Base-by-base conservation (phyloP, 148 eudicot genomes). In the Fagopyrum homotropicum region DNA sequence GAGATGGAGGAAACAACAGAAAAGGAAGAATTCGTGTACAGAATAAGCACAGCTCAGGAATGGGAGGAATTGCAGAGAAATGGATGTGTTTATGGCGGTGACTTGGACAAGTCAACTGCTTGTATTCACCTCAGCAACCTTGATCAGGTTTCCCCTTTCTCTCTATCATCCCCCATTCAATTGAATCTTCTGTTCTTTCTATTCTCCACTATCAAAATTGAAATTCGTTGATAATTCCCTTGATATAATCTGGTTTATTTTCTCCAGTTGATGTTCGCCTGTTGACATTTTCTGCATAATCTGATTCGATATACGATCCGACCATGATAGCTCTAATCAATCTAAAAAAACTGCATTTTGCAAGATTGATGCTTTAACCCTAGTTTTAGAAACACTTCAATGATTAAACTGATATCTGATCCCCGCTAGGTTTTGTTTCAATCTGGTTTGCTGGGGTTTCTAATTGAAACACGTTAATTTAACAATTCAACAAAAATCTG, bases 111-210 rank as follows among this genome's bases (percentile, higher is more conserved):
- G 14, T 82, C 92, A 46, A 86, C 91, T 46, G 84, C 84, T 56
- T 95, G 80, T 82, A 82, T 95, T 77, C 98, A 95, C 76, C 92
- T 95, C 74, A 92, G 97, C 85, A 88, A 47, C 45, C 96, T 92
- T 71, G 48, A 75, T 80, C 97, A 95, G 97, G 98, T 92, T 4
- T 8, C 48, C 1, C 16, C 16, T 30, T 7, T 1, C 26, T 56
- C 66, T 71, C 19, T 72, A 61, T 4, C n/a, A 43, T 50, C 47
- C 71, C 4, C 47, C 40, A 35, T 66, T 66, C 71, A 4, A 63
- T 60, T 22, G 5, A 9, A 9, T 60, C 40, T 60, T 17, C 14
- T 22, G 14, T 60, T 17, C 14, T 22, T 4, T 30, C 66, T 22
- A 6, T 59, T 29, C n/a, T 29, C 1, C 63, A 57, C 7, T n/a